phyloP scores from a whole-genome alignment of 73 alveolate genomes.

The Symbiodinium pilosum region DNA sequence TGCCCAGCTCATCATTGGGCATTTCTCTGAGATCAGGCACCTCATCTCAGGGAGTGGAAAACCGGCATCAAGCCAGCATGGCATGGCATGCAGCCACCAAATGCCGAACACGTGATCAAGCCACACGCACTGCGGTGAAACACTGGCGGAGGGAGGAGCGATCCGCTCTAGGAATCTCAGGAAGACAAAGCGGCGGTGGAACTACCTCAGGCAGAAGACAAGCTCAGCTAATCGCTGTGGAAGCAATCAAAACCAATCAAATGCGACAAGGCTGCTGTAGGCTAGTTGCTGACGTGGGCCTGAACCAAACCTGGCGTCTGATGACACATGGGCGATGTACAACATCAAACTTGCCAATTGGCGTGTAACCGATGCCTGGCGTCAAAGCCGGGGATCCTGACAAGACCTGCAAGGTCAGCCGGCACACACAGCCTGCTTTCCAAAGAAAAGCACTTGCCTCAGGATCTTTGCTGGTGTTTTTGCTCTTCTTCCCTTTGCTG shows the following conservation, averaged over 20 bases:
- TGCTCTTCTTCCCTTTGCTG: not conserved
- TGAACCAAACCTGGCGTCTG: not conserved
- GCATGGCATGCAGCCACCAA: too few species aligned
- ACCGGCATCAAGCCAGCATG: too few species aligned
- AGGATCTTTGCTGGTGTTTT: not conserved
- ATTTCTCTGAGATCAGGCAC: too few species aligned
- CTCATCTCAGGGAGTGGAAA: too few species aligned
- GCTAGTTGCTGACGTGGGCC: conserved; percentile 2
- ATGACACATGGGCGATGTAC: not conserved
- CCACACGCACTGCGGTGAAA: too few species aligned
- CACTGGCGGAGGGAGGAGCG: too few species aligned
- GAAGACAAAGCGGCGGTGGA: too few species aligned
- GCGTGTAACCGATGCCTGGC: not conserved
- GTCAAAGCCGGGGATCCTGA: not conserved
- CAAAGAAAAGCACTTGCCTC: not conserved
- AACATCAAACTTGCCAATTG: too few species aligned
- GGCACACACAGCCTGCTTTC: not conserved
- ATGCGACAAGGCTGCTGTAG: not conserved
- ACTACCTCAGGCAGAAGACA: too few species aligned
- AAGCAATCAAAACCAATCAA: not conserved
- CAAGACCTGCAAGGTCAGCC: not conserved
- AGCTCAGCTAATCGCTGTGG: too few species aligned
- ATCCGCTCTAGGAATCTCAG: too few species aligned
- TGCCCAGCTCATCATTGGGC: not conserved
- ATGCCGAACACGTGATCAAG: too few species aligned